A percentile compares a stretch with the other conserved stretches of the same genome.
Conservation (phyloP, 306 rosid species). For the Ochetophila trinervis region DNA sequence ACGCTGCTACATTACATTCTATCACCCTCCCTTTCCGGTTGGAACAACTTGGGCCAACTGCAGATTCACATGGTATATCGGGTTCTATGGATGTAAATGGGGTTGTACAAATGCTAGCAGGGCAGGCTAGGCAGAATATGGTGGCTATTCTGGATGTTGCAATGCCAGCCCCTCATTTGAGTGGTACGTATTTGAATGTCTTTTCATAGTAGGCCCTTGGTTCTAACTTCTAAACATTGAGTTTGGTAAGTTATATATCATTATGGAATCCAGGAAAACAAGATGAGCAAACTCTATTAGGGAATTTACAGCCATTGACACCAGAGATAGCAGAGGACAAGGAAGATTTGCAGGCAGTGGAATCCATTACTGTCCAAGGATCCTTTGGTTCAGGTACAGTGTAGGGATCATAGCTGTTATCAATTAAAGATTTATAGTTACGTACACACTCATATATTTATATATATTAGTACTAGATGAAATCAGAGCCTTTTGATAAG, state of each 20-base stretch:
- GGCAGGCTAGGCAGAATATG: conserved; percentile 73
- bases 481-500: not conserved
- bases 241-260: conserved; percentile 30
- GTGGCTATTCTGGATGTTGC: conserved; percentile 77
- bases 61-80: conserved; percentile 46
- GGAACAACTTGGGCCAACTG: conserved; percentile 60
- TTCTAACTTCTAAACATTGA: conserved; percentile 14
- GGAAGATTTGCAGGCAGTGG: conserved; percentile 59
- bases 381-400: conserved; percentile 65
- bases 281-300: conserved; percentile 39
- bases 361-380: conserved; percentile 67
- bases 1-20: conserved; percentile 78
- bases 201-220: conserved; percentile 5
- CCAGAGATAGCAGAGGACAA: conserved; percentile 57
- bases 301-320: conserved; percentile 61
- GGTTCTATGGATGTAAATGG: conserved; percentile 72
- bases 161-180: conserved; percentile 77
- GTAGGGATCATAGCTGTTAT: conserved; percentile 6
- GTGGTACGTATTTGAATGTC: conserved; percentile 41
- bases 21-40: conserved; percentile 80
- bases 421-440: not conserved
- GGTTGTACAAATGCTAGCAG: conserved; percentile 62
- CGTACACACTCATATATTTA: too few relatives aligned
- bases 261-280: conserved; percentile 48
- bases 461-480: too few relatives aligned